Evolutionary conservation across 495 filamentous ascomycete genomes (phyloP), one percentile per base, ranked within the genome.

Genomic region (Hypoxylon subgilvum): DNA sequence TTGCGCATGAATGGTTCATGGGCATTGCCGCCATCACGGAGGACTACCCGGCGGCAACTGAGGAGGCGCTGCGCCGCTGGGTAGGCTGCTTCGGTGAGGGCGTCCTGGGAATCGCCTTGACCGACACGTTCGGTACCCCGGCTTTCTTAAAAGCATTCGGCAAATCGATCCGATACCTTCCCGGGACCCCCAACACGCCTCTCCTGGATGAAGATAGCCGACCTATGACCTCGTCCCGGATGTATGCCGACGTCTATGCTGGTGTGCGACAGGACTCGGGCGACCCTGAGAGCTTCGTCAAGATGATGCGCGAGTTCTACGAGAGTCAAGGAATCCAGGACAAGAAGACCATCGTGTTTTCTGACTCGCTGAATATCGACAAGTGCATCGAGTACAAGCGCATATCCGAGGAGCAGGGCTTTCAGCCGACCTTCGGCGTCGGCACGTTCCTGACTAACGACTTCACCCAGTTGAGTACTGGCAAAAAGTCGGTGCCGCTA

Each of bases 1-100:
- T 98, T 1, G 94, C 95, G 0, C 94, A 98, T 60, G 94, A 98
- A 74, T 98, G 95, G 95, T 97, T 96, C 75, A 98, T 98, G 94
- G 90, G 90, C 32, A 90, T 96, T 46, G 94, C 94, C 12, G 92
- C 94, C 27, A 89, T 96, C 65, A 92, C 88, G 2, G 80, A 89
- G 49, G 84, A 96, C 73, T 98, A 97, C 63, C 75, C 79, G 57
- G 80, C 82, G 43, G 91, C 95, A 4, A 96, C 91, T 50, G 90
- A 93, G 69, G 80, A 86, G 52, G 90, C 89, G 0, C 75, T 98
- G 66, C 74, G 82, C 41, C 90, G 92, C 68, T 98, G 94, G 94
- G 79, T 96, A 14, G 86, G 84, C 9, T 96, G 91, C 58, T 98
- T 96, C 64, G 94, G 93, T 0, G 86, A 92, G 71, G 92, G 92